Conservation (phyloP, 768 basidiomycete genomes). For the Cubamyces sp. region DNA sequence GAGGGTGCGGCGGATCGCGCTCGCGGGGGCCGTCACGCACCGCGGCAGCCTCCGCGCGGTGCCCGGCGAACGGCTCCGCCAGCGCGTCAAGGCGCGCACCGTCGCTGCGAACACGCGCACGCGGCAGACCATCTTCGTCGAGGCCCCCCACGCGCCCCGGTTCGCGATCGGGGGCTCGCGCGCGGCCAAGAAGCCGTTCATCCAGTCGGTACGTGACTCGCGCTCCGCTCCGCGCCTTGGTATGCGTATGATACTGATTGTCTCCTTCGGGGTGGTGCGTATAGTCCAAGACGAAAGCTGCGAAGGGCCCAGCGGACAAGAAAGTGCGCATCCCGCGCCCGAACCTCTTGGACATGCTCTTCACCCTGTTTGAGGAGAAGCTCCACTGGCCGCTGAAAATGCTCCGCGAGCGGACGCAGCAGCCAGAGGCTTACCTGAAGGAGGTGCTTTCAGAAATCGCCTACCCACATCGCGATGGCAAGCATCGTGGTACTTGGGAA, state of each 20-base stretch:
- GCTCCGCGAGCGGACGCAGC: constrained; percentile 74
- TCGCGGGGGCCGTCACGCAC: constrained; percentile 75
- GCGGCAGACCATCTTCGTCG: constrained; percentile 70
- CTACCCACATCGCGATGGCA: constrained; percentile 70
- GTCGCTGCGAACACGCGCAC: constrained; percentile 65
- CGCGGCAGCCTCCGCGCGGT: constrained; percentile 71
- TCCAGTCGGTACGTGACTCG: neutral
- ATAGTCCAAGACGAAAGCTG: constrained; percentile 37
- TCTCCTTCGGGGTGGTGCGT: neutral
- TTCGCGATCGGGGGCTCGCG: constrained; percentile 65
- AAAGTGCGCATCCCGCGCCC: constrained; percentile 84
- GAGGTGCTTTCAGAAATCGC: constrained; percentile 77
- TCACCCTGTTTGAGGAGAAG: constrained; percentile 69
- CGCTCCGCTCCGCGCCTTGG: constrained; percentile 51
- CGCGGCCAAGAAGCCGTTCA: neutral
- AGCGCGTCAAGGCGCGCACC: constrained; percentile 70
- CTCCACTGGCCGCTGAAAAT: constrained; percentile 77
- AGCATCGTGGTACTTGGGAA: constrained; percentile 76
- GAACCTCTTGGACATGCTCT: constrained; percentile 81
- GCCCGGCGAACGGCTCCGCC: constrained; percentile 66
- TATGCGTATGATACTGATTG: constrained; percentile 50
- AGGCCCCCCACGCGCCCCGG: constrained; percentile 43
- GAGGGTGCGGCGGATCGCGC: constrained; percentile 68
- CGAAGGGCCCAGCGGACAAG: constrained; percentile 72
- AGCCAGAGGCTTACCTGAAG: constrained; percentile 82